A percentile compares a stretch with the other conserved stretches of the same genome.
phyloP scores from a whole-genome alignment of 1,284 basidiomycete species.

The Singerocomus rubriflavus region DNA sequence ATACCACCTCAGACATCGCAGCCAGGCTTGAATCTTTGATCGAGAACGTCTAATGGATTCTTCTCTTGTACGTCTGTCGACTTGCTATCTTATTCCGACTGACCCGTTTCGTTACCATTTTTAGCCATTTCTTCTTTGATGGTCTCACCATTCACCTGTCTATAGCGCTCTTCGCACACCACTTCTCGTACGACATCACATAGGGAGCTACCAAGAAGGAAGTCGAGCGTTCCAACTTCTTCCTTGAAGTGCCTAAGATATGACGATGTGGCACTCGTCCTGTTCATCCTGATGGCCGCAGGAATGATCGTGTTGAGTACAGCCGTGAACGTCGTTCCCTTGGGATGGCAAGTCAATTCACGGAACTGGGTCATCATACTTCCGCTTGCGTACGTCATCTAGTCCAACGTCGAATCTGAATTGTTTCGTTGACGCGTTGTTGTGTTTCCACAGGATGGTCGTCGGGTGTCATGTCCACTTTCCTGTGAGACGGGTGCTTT shows the following conservation, averaged over 20 bases:
- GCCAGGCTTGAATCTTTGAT: constrained; percentile 49
- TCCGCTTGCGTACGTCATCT: constrained; percentile 54
- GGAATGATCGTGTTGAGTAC: constrained; percentile 44
- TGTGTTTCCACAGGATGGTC: constrained; percentile 40
- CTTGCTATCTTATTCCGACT: neutral
- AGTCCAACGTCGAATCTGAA: neutral
- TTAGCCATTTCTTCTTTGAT: constrained; percentile 82
- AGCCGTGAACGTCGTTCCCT: constrained; percentile 66
- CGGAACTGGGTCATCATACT: constrained; percentile 67
- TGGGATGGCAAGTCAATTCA: constrained; percentile 60
- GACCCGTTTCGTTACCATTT: constrained; percentile 1
- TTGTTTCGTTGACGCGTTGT: neutral
- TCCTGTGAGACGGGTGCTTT: constrained; percentile 44
- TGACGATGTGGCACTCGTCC: constrained; percentile 49
- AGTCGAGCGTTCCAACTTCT: constrained; percentile 81
- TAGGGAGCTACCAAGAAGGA: constrained; percentile 81
- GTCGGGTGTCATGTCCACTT: constrained; percentile 61
- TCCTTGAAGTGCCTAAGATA: constrained; percentile 82
- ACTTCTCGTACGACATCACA: constrained; percentile 81
- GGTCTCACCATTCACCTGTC: constrained; percentile 74
- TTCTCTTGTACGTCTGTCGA: constrained; percentile 66
- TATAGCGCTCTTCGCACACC: constrained; percentile 72
- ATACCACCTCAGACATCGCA: constrained; percentile 71
- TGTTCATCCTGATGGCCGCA: constrained; percentile 48
- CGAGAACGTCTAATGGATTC: constrained; percentile 74